These are phyloP conservation scores for Globisporangium sylvaticum DNA, from an alignment of 352 stramenopile genomes.

Conservation along the genomic window DNA sequence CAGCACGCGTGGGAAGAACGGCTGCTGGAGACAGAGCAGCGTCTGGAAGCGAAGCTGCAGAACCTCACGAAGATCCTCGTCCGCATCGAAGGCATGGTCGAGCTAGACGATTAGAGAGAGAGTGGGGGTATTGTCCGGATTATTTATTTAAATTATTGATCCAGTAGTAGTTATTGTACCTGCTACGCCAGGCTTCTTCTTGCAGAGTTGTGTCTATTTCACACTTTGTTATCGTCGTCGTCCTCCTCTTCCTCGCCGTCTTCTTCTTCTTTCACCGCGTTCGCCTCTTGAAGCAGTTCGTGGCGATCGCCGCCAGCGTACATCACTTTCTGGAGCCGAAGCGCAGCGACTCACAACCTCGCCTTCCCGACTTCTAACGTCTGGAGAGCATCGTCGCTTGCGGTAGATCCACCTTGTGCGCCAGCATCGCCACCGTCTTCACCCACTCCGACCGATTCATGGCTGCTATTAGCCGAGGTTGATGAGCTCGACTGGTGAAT, in stretches of 20 bases:
- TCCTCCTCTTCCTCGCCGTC: slow-evolving; percentile 2
- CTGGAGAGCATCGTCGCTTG: not conserved
- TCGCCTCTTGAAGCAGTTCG: slow-evolving; percentile 11
- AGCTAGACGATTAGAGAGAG: slow-evolving; percentile 50
- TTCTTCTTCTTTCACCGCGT: slow-evolving; percentile 11
- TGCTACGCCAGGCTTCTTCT: not conserved
- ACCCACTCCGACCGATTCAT: not conserved
- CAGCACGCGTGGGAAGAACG: slow-evolving; percentile 56
- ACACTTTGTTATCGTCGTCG: not conserved
- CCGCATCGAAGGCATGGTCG: slow-evolving; percentile 53
- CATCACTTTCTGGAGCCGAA: slow-evolving; percentile 7
- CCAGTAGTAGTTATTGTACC: not conserved
- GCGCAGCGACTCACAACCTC: not conserved
- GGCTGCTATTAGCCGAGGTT: not conserved
- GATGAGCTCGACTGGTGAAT: not conserved
- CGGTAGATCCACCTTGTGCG: not conserved
- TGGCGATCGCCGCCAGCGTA: not conserved
- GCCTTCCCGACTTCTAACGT: not conserved
- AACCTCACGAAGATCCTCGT: slow-evolving; percentile 68
- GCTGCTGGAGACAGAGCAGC: slow-evolving; percentile 55
- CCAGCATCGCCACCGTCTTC: not conserved
- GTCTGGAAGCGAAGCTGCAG: slow-evolving; percentile 64
- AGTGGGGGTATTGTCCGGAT: no score
- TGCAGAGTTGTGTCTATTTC: not conserved
- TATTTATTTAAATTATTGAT: not conserved